Conservation (phyloP, 176 grass and related monocot genomes). For the Dactylis glomerata region DNA sequence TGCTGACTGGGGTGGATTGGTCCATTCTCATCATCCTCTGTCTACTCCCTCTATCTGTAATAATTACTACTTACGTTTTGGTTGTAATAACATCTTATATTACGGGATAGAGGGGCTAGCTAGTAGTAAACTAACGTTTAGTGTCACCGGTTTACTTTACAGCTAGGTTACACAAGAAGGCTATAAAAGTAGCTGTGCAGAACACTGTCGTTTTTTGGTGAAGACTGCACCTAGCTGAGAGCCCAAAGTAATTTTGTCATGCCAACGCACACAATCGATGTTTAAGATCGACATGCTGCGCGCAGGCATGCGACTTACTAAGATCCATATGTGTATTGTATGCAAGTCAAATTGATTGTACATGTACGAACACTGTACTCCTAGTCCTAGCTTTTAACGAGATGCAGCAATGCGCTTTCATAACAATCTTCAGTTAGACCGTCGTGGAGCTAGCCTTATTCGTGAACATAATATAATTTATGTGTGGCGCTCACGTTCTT, state of each 20-base stretch:
- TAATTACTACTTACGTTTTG: too few species aligned
- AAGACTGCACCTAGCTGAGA: background rate
- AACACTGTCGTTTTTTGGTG: background rate
- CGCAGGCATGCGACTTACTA: background rate
- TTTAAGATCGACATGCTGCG: background rate
- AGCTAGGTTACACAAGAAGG: background rate
- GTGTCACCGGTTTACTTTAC: too few species aligned
- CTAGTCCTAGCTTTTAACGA: background rate
- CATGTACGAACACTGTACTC: background rate
- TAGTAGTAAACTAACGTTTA: too few species aligned
- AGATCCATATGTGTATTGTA: background rate
- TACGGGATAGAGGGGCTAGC: too few species aligned
- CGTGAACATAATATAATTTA: background rate
- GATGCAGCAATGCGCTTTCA: background rate
- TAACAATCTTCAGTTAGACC: background rate
- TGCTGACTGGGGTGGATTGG: too few species aligned
- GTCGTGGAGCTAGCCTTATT: background rate
- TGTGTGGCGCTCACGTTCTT: background rate
- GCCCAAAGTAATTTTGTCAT: background rate
- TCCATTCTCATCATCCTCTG: too few species aligned
- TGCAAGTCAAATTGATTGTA: background rate
- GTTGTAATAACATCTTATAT: too few species aligned
- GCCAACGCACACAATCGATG: background rate
- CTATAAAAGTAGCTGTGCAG: background rate
- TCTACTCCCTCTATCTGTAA: too few species aligned